phyloP scores from a whole-genome alignment of 2,329 filamentous ascomycete species.

The Emergomyces pasteurianus region DNA sequence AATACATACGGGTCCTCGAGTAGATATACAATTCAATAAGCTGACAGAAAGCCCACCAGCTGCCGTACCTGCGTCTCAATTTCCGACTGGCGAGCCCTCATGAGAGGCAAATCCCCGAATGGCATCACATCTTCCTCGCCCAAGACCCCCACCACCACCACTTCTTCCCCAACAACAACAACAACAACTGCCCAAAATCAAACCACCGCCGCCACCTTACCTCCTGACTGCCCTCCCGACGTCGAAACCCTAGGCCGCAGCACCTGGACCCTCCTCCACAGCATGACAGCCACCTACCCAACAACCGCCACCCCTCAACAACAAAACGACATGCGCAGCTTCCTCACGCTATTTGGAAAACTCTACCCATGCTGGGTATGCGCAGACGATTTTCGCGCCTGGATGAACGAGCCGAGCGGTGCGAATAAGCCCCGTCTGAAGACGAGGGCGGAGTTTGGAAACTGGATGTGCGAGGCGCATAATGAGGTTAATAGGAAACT shows the following conservation, averaged over 20 bases:
- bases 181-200: conserved; percentile 13
- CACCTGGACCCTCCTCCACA: conserved; percentile 89
- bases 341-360: conserved; percentile 69
- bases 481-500: conserved; percentile 54
- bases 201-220: conserved; percentile 23
- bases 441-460: conserved; percentile 36
- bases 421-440: conserved; percentile 52
- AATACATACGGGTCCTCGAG: not conserved
- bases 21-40: not conserved
- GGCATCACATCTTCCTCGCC: conserved; percentile 12
- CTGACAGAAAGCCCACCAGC: conserved; percentile 20
- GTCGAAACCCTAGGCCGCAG: conserved; percentile 76
- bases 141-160: conserved; percentile 24
- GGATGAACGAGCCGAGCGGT: conserved; percentile 51
- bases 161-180: conserved; percentile 13
- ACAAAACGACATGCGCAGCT: conserved; percentile 64
- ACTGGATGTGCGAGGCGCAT: conserved; percentile 41
- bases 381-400: conserved; percentile 77
- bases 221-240: conserved; percentile 73
- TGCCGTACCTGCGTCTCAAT: conserved; percentile 39
- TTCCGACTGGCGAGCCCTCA: conserved; percentile 35
- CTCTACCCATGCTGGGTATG: conserved; percentile 95
- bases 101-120: conserved; percentile 25
- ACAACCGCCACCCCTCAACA: conserved; percentile 52
- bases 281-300: conserved; percentile 80